Percentiles rank a stretch among this genome's conserved stretches.
phyloP scores from a whole-genome alignment of 116 monocot species.

The Zostera marina region DNA sequence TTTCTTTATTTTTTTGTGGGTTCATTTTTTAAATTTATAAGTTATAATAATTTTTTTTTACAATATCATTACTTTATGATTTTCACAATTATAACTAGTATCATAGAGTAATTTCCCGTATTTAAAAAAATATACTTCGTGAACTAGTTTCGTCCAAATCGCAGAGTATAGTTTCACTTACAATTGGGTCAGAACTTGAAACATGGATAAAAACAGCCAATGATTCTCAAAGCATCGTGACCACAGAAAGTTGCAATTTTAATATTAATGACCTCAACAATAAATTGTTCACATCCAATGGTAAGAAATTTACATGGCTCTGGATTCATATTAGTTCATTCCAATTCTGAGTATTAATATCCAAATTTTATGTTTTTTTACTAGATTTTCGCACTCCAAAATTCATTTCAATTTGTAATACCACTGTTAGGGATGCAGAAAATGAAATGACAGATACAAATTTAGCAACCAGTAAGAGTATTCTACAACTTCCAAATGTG shows the following conservation, averaged over 20 bases:
- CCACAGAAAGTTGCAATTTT: conserved; percentile 5
- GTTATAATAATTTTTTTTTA: too few species aligned
- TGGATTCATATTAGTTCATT: not conserved
- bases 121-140: not conserved
- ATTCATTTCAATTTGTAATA: not conserved
- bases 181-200: conserved; percentile 16
- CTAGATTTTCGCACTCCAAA: not conserved
- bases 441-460: not conserved
- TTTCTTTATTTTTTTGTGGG: too few species aligned
- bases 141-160: conserved; percentile 5
- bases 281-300: conserved; percentile 6
- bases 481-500: not conserved
- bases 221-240: conserved; percentile 3
- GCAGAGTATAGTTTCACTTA: conserved; percentile 39
- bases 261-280: not conserved
- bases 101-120: not conserved
- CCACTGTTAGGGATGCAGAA: not conserved
- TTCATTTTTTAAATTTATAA: too few species aligned
- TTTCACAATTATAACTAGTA: too few species aligned
- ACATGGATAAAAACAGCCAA: conserved; percentile 30
- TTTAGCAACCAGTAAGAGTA: not conserved
- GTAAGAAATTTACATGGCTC: conserved; percentile 3
- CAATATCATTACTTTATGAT: too few species aligned
- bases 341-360: not conserved
- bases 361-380: not conserved